Percentiles rank a stretch among this genome's conserved stretches.
These are phyloP conservation scores for Colletotrichum aenigma DNA, from an alignment of 2,329 filamentous ascomycete genomes.

Conservation along the genomic window DNA sequence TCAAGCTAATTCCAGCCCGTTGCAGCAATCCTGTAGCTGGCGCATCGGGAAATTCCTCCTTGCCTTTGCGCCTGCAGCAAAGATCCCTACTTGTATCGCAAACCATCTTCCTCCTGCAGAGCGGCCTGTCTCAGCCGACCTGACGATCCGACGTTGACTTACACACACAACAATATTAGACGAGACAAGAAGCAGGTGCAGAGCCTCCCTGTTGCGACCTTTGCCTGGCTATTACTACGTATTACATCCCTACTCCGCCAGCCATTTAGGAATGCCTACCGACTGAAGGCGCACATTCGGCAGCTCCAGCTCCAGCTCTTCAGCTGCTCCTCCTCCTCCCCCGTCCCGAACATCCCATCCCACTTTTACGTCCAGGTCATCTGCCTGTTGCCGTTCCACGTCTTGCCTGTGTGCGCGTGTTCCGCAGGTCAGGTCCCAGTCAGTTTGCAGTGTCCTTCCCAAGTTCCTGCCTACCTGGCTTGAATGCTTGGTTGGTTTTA, in stretches of 20 bases:
- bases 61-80: not conserved
- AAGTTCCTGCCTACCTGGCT: not conserved
- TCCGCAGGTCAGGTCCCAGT: not conserved
- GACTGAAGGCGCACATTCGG: not conserved
- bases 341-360: not conserved
- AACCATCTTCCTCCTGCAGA: not conserved
- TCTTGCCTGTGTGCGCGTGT: not conserved
- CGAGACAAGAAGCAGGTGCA: not conserved
- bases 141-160: constrained; percentile 5
- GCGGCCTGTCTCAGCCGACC: not conserved
- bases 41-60: not conserved
- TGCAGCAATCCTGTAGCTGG: not conserved
- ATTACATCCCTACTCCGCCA: not conserved
- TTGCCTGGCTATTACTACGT: not conserved
- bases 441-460: not conserved
- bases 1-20: not conserved
- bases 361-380: not conserved
- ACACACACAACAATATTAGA: not conserved
- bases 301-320: not conserved
- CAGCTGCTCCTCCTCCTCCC: not conserved
- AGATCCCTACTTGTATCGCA: not conserved
- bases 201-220: not conserved
- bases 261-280: not conserved
- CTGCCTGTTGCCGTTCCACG: not conserved
- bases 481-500: not conserved